phyloP scores from a whole-genome alignment of 768 basidiomycete genomes.

The Leucosporidium yakuticum region DNA sequence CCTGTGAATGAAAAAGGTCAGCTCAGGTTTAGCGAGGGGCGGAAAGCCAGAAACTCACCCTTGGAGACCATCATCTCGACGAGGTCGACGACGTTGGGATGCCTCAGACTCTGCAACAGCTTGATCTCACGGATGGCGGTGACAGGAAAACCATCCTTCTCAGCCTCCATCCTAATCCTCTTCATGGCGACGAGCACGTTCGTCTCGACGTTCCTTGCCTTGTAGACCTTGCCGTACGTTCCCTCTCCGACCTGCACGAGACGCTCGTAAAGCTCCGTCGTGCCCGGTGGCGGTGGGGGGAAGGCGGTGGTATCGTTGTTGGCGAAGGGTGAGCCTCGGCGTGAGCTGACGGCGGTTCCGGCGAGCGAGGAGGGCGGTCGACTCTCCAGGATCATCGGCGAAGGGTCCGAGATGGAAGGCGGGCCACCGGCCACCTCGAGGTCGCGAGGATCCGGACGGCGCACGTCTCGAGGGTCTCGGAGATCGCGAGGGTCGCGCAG shows the following conservation, averaged over 20 bases:
- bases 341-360: no score
- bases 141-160: slow-evolving; percentile 95
- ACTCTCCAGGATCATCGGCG: no score
- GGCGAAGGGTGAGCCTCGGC: no score
- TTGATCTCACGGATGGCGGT: slow-evolving; percentile 99
- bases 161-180: slow-evolving; percentile 94
- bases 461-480: no score
- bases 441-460: no score
- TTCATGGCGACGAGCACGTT: slow-evolving; percentile 80
- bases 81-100: slow-evolving; percentile 80
- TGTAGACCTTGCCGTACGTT: slow-evolving; percentile 97
- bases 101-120: slow-evolving; percentile 80
- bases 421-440: no score
- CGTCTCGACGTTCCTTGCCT: slow-evolving; percentile 77
- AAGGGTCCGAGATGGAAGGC: no score
- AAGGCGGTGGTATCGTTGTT: not conserved
- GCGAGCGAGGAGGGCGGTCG: no score
- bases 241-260: slow-evolving; percentile 95
- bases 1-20: slow-evolving; percentile 51
- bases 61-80: slow-evolving; percentile 99
- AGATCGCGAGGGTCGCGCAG: no score
- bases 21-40: not conserved
- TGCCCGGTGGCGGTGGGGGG: not conserved
- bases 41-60: slow-evolving; percentile 51
- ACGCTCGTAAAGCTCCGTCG: slow-evolving; percentile 61